Evolutionary conservation across 352 stramenopile species (phyloP).

Genomic region (Globisporangium ultimum): DNA sequence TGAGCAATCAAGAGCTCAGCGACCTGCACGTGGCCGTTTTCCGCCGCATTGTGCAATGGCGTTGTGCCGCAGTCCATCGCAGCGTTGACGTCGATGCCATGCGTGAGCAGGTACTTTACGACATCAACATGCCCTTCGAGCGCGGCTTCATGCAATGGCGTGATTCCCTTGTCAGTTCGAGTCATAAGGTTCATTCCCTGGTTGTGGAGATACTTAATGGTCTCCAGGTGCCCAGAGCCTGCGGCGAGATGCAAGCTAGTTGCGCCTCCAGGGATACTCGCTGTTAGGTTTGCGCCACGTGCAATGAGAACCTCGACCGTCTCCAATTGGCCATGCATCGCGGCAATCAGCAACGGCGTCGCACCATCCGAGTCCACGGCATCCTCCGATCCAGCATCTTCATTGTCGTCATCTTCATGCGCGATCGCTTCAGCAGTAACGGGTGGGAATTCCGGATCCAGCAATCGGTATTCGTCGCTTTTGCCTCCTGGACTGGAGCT

Average conservation of each 20-base stretch:
- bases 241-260: slow-evolving; percentile 55
- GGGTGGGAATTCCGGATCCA: neutral
- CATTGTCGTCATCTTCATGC: slow-evolving; percentile 2
- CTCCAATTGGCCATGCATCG: slow-evolving; percentile 58
- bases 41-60: slow-evolving; percentile 46
- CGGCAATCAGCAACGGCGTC: slow-evolving; percentile 53
- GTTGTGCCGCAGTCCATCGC: slow-evolving; percentile 47
- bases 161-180: slow-evolving; percentile 36
- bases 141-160: slow-evolving; percentile 47
- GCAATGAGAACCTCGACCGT: slow-evolving; percentile 43
- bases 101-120: slow-evolving; percentile 31
- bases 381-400: slow-evolving; percentile 1
- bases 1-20: slow-evolving; percentile 43
- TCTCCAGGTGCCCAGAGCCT: slow-evolving; percentile 33
- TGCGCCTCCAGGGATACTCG: slow-evolving; percentile 35
- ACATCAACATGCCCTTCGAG: slow-evolving; percentile 42
- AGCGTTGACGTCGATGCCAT: slow-evolving; percentile 42
- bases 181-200: slow-evolving; percentile 35
- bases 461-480: slow-evolving; percentile 1
- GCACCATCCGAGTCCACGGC: slow-evolving; percentile 32
- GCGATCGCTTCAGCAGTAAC: neutral
- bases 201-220: slow-evolving; percentile 39
- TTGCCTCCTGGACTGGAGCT: slow-evolving; percentile 4
- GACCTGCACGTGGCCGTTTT: slow-evolving; percentile 48
- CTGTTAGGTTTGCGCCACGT: slow-evolving; percentile 38